Conservation (phyloP, 176 grass and related monocot species). For the Secale cereale region DNA sequence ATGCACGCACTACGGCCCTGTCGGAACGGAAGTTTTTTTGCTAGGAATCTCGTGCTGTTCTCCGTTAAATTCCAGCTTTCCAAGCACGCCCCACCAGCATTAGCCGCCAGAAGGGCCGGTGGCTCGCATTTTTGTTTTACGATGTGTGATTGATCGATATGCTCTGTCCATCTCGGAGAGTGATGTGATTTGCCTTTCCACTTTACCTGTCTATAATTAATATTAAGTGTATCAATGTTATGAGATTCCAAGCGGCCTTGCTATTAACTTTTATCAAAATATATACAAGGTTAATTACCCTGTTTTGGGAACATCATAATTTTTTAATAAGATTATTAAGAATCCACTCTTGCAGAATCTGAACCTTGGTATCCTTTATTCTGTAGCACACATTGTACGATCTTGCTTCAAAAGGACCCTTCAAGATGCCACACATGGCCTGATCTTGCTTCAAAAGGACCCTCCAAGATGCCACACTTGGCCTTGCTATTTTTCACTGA, state of each 20-base stretch:
- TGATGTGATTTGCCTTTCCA: neutral
- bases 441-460: no score
- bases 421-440: no score
- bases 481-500: no score
- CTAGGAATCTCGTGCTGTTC: constrained; percentile 6
- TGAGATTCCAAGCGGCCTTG: neutral
- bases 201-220: neutral
- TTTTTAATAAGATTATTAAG: no score
- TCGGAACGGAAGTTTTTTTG: constrained; percentile 30
- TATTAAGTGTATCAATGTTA: neutral
- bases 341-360: no score
- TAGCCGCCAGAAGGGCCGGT: neutral
- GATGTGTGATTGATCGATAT: neutral
- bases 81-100: neutral
- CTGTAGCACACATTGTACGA: no score
- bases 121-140: constrained; percentile 21
- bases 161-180: neutral
- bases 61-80: neutral
- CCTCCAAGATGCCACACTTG: no score
- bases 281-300: no score
- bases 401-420: no score
- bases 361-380: no score
- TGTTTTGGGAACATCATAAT: no score
- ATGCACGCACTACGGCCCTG: neutral
- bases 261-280: no score